Evolutionary conservation across 495 filamentous ascomycete species (phyloP), one percentile per base, ranked within the genome.

Genomic region (Penicillium samsonianum): DNA sequence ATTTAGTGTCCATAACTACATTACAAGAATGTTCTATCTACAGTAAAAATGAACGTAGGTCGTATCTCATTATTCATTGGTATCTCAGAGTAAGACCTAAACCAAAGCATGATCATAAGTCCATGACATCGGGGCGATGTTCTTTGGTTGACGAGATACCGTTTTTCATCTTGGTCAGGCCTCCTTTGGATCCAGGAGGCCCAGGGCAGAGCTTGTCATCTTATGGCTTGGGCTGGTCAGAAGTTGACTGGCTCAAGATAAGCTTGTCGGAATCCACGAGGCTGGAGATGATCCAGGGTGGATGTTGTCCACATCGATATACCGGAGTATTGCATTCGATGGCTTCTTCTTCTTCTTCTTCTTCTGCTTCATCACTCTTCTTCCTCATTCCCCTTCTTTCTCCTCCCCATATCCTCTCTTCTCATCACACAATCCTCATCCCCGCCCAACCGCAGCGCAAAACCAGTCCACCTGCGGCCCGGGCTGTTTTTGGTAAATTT

Each of bases 401-500:
- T 19, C n/a, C 11, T 22, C 43, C 43, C 43, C n/a, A n/a, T n/a
- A n/a, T n/a, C n/a, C n/a, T n/a, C 28, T 28, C 7, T 3, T 35
- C 12, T n/a, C 48, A 31, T 20, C 48, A 38, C 20, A 38, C 28
- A 12, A 62, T 62, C 62, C 63, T 58, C 60, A 53, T 58, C 66
- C 64, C 58, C 64, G 58, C 61, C 66, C 60, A 40, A 22, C 33
- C 63, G 42, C 55, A 55, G 47, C 48, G 61, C 17, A 61, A 67
- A 62, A 46, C 66, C 66, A 53, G 48, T 62, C 60, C 63, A 61
- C 61, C 63, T 60, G 25, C 61, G 59, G 66, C 50, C 11, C 50
- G 61, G 64, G 64, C 31, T 58, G 49, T 67, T 71, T 73, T 67
- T 65, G 25, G 10, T 23, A 35, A 23, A 14, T 63, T 59, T 60